Percentiles rank a stretch among this genome's conserved stretches.
Conservation (phyloP, 1,284 basidiomycete species). For the Agroathelia rolfsii region DNA sequence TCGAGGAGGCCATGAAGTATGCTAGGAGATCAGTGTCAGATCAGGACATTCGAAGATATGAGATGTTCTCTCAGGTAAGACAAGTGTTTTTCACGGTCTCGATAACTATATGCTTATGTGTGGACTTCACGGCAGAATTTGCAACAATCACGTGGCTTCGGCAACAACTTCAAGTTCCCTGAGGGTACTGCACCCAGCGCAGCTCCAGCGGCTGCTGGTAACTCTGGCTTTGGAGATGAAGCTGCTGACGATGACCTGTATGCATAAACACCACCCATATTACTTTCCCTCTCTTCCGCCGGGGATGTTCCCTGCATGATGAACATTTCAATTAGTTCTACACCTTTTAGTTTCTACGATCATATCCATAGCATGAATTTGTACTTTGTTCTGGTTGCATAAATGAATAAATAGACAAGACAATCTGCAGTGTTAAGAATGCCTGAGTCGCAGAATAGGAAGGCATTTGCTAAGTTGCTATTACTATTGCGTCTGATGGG, state of each 20-base stretch:
- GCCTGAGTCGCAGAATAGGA: too few species aligned
- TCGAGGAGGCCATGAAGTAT: constrained; percentile 96
- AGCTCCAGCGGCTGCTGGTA: constrained; percentile 43
- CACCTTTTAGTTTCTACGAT: too few species aligned
- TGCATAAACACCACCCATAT: too few species aligned
- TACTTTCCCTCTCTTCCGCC: too few species aligned
- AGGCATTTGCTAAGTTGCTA: too few species aligned
- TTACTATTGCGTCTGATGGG: too few species aligned
- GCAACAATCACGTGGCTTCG: constrained; percentile 81
- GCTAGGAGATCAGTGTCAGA: constrained; percentile 89
- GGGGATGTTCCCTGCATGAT: too few species aligned
- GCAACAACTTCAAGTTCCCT: constrained; percentile 95
- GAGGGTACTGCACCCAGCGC: constrained; percentile 50
- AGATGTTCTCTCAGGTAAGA: constrained; percentile 83
- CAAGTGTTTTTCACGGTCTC: constrained; percentile 14
- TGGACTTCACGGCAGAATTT: constrained; percentile 46
- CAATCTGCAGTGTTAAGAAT: too few species aligned
- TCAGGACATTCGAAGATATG: constrained; percentile 90
- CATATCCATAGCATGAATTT: too few species aligned
- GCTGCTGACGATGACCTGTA: constrained; percentile 84
- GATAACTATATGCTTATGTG: constrained; percentile 6
- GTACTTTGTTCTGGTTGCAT: too few species aligned
- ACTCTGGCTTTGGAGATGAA: constrained; percentile 75
- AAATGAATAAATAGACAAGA: too few species aligned
- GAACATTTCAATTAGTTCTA: too few species aligned